Evolutionary conservation across 306 rosid species (phyloP).

Genomic region (Sophora flavescens): DNA sequence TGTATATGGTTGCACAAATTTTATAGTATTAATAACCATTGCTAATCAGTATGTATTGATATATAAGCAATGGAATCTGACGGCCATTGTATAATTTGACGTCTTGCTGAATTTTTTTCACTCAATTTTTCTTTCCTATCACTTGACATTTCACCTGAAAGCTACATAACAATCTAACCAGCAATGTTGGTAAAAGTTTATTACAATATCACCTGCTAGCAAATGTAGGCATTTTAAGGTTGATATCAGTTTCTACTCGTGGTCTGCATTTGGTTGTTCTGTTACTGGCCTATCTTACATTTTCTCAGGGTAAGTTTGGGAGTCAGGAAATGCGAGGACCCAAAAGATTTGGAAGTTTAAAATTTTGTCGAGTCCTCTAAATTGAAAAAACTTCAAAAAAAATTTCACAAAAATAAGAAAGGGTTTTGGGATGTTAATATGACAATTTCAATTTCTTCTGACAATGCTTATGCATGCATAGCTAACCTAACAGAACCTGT

Average conservation of each 20-base stretch:
- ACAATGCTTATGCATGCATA: no score
- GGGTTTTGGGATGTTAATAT: not conserved
- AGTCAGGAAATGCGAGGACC: not conserved
- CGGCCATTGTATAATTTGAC: not conserved
- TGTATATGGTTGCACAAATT: no score
- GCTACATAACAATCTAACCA: not conserved
- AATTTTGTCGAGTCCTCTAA: not conserved
- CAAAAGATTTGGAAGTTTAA: not conserved
- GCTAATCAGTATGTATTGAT: not conserved
- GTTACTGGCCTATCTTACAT: not conserved
- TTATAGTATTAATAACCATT: no score
- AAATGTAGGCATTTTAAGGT: not conserved
- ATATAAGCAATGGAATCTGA: not conserved
- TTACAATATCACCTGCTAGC: not conserved
- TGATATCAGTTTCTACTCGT: no score
- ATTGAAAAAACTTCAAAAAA: not conserved
- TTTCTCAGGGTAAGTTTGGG: not conserved
- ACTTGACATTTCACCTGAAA: not conserved
- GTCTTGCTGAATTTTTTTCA: not conserved
- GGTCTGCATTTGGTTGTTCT: not conserved
- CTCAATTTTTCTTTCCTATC: no score
- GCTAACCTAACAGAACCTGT: no score
- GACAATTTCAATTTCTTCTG: not conserved
- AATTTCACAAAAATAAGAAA: no score
- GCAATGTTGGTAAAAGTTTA: not conserved